Percentiles rank a stretch among this genome's conserved stretches.
phyloP scores from a whole-genome alignment of 2,329 filamentous ascomycete species.

The Gnomoniopsis sp. region DNA sequence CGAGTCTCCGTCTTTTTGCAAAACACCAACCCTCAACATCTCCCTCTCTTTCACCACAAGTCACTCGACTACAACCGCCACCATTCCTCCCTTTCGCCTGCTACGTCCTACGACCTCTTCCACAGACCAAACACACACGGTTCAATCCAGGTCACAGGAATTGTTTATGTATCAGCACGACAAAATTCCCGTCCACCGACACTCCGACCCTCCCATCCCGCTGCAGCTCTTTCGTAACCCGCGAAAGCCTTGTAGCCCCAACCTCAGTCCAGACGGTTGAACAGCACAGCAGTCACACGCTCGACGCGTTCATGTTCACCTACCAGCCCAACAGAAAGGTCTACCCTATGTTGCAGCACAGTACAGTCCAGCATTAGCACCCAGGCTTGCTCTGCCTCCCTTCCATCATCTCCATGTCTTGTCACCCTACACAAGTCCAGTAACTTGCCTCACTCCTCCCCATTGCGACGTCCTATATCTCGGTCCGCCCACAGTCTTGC shows the following conservation, averaged over 20 bases:
- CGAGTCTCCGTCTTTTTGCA: slow-evolving; percentile 1
- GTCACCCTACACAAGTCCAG: slow-evolving; percentile 25
- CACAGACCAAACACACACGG: slow-evolving; percentile 20
- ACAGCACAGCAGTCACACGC: slow-evolving; percentile 27
- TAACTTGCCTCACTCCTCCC: slow-evolving; percentile 16
- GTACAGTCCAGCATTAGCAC: slow-evolving; percentile 53
- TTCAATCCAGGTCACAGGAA: slow-evolving; percentile 36
- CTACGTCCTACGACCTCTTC: slow-evolving; percentile 10
- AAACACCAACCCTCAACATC: slow-evolving; percentile 4
- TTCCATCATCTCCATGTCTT: slow-evolving; percentile 36
- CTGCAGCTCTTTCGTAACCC: slow-evolving; percentile 96
- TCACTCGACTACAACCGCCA: not conserved
- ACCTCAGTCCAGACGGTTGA: slow-evolving; percentile 94
- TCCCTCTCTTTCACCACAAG: not conserved
- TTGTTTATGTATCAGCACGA: slow-evolving; percentile 99
- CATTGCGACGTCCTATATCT: slow-evolving; percentile 21
- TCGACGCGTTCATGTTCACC: slow-evolving; percentile 56
- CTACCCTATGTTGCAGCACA: slow-evolving; percentile 55
- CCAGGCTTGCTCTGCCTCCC: slow-evolving; percentile 38
- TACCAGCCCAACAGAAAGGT: slow-evolving; percentile 48
- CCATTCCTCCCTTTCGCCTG: not conserved
- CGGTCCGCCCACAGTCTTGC: slow-evolving; percentile 15
- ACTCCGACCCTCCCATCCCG: slow-evolving; percentile 81
- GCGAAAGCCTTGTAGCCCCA: slow-evolving; percentile 88
- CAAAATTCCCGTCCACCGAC: slow-evolving; percentile 84